Base-by-base conservation (phyloP, 257 asterid genomes). In the Solanum sitiens region DNA sequence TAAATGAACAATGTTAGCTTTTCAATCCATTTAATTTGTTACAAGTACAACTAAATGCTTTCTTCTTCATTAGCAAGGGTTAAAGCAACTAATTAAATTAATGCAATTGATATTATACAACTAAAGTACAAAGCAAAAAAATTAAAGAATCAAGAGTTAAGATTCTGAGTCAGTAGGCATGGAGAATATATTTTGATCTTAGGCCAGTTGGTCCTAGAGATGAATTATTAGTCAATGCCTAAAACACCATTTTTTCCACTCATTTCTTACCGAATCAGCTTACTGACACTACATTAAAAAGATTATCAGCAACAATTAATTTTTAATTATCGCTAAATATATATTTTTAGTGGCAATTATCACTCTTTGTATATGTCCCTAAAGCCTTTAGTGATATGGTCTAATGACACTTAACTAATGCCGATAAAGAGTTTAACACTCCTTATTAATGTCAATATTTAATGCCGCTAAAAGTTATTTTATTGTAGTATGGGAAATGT, bases 1-100 rank as follows among this genome's bases (percentile, higher is more conserved):
- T 83, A 89, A 91, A 86, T 89, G 88, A 90, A 32, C 89, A 67
- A 88, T 65, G 84, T 89, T 77, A 61, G 70, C 70, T 77, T 91
- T 90, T 68, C 87, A 32, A 84, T 86, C 30, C 63, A 84, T 87
- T 10, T 4, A 23, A 63, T 4, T 72, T 77, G 1, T 89, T 47
- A 70, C 88, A 89, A 89, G 89, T 90, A 88, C 91, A 61, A 67
- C 83, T 89, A 88, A 79, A 79, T 79, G 85, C 25, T 8, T 79
- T 79, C 42, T 79, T 79, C 67, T 79, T 45, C 42, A 10, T 45
- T 15, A 79, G 85, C 67, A 79, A 79, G 85, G 85, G 85, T 79
- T 27, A 79, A 79, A 75, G 83, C 9, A 79, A 45, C 16, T 45
- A 79, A 79, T 45, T 11, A 42, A 76, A 42, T 1, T 79, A 79